phyloP scores from a whole-genome alignment of 148 eudicot genomes.

The Gaultheria prostrata region DNA sequence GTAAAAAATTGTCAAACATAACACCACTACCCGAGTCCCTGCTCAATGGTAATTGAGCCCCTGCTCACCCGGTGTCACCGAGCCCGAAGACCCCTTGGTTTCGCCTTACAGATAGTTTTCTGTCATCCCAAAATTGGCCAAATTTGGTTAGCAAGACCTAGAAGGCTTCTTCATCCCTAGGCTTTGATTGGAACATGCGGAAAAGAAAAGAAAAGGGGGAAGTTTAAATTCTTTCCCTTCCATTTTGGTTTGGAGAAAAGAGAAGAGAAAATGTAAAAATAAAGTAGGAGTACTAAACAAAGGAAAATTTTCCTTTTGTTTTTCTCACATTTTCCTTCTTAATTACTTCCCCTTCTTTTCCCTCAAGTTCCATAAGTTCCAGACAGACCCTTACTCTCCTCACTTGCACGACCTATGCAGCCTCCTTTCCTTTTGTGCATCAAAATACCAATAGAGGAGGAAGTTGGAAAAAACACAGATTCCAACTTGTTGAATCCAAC shows the following conservation, averaged over 20 bases:
- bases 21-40: not conserved
- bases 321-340: no score
- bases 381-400: no score
- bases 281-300: no score
- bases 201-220: no score
- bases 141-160: not conserved
- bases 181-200: no score
- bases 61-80: not conserved
- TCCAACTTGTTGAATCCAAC: not conserved
- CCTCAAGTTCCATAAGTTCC: no score
- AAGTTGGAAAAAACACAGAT: not conserved
- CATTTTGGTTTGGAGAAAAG: no score
- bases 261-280: no score
- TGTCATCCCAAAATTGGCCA: not conserved
- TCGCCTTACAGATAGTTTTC: not conserved
- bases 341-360: no score
- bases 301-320: no score
- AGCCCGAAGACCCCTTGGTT: not conserved
- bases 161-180: not conserved
- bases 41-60: not conserved
- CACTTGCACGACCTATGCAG: no score
- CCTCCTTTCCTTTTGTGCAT: not conserved
- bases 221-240: no score
- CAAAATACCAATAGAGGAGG: not conserved
- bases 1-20: not conserved